These are phyloP conservation scores for Aspergillus cavernicola DNA, from an alignment of 495 filamentous ascomycete genomes.

Conservation along the genomic window DNA sequence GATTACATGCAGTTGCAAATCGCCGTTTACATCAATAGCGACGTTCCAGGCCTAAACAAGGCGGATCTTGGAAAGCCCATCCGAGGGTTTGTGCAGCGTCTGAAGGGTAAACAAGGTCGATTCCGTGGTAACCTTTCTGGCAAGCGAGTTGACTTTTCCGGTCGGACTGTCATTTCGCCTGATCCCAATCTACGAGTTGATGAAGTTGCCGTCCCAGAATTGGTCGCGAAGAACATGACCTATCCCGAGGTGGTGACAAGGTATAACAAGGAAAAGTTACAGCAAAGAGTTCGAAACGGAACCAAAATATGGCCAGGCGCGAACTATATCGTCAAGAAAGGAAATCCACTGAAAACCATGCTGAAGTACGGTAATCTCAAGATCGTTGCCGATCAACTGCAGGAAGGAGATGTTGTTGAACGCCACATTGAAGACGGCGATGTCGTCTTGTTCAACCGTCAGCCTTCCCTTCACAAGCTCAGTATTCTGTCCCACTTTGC, in stretches of 20 bases:
- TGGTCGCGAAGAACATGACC: conserved; percentile 90
- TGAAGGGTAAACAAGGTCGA: conserved; percentile 96
- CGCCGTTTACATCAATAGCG: conserved; percentile 96
- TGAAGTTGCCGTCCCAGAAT: conserved; percentile 83
- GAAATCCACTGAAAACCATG: conserved; percentile 61
- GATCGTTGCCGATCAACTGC: conserved; percentile 63
- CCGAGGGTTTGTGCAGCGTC: conserved; percentile 86
- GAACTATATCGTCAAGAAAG: conserved; percentile 73
- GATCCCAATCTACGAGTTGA: conserved; percentile 94
- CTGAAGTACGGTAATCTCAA: conserved; percentile 70
- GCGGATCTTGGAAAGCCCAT: conserved; percentile 74
- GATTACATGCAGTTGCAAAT: conserved; percentile 92
- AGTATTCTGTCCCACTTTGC: conserved; percentile 93
- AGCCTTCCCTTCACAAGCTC: conserved; percentile 96
- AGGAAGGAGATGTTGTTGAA: conserved; percentile 85
- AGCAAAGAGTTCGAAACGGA: conserved; percentile 67
- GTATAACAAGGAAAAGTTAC: conserved; percentile 80
- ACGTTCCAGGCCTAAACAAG: conserved; percentile 81
- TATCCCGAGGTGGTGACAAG: conserved; percentile 84
- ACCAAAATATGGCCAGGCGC: conserved; percentile 79
- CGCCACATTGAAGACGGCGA: conserved; percentile 94
- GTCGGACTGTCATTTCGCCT: conserved; percentile 93
- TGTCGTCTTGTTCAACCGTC: conserved; percentile 96
- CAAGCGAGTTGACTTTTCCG: conserved; percentile 98
- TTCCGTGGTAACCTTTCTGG: conserved; percentile 96